phyloP scores from a whole-genome alignment of 2,329 filamentous ascomycete species.

The Pseudovirgaria hyperparasitica region DNA sequence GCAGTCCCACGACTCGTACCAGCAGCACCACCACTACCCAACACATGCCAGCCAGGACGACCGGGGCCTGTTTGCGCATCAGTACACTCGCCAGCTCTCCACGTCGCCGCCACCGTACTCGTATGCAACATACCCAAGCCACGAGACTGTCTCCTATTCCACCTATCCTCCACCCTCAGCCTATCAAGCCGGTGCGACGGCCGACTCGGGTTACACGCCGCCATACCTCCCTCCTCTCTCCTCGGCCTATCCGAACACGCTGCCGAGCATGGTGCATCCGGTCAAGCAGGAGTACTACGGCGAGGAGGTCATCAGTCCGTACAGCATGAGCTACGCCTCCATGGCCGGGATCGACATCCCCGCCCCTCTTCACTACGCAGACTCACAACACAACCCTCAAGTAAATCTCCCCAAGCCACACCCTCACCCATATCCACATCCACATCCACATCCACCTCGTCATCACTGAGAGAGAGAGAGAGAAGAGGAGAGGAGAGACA shows the following conservation, averaged over 20 bases:
- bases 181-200: conserved; percentile 25
- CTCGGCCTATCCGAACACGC: conserved; percentile 38
- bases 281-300: conserved; percentile 55
- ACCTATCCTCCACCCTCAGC: conserved; percentile 34
- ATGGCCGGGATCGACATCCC: conserved; percentile 53
- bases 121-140: conserved; percentile 54
- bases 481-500: too few relatives aligned
- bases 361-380: conserved; percentile 49
- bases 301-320: conserved; percentile 49
- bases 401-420: conserved; percentile 55
- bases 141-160: conserved; percentile 51
- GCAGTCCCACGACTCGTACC: conserved; percentile 25
- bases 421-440: too few relatives aligned
- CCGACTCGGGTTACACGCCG: conserved; percentile 23
- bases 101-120: conserved; percentile 58
- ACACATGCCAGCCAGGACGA: conserved; percentile 52
- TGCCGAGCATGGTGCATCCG: conserved; percentile 47
- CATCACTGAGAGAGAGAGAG: too few relatives aligned
- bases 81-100: conserved; percentile 56
- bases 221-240: conserved; percentile 41
- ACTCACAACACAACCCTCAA: conserved; percentile 59
- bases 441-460: too few relatives aligned
- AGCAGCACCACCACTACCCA: conserved; percentile 49
- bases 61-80: conserved; percentile 49
- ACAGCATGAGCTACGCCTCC: conserved; percentile 57